Evolutionary conservation across 495 filamentous ascomycete genomes (phyloP), one percentile per base, ranked within the genome.

Genomic region (Daldinia bambusicola): DNA sequence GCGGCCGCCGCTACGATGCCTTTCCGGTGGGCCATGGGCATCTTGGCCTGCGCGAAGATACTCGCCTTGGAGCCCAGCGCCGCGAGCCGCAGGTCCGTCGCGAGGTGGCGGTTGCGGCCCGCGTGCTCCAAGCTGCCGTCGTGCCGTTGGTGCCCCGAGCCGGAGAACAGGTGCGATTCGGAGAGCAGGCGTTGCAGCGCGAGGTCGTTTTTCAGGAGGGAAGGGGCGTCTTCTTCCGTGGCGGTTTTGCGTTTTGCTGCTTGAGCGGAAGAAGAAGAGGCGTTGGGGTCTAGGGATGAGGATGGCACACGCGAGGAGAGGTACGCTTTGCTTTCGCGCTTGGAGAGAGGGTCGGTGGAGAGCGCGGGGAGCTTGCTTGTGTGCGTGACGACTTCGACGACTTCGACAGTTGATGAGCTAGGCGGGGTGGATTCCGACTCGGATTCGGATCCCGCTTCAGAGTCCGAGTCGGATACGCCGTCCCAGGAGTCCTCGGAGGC

Each of bases 141-240:
- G n/a, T 86, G 85, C 9, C n/a, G n/a, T n/a, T n/a, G n/a, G n/a
- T 82, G 82, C 6, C 83, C 75, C 2, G 88, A 84, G 14, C 53
- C 53, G 14, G 94, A 90, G 59, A 99, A 89, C 38, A 99, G 90
- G 80, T 98, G 95, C 1, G 95, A 98, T 83, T 99, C 95, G 64
- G 89, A 84, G 10, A 99, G 88, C 10, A 99, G 87, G 14, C 93
- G 88, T 74, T 98, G 94, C 18, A 99, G 86, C 9, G 91, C 94
- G 22, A 98, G 87, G 73, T 99, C 95, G 76, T 98, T 95, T 80
- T 95, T 95, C 2, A 98, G 82, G 67, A 84, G 78, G 16, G 83
- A 80, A 38, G 87, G 86, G 43, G 80, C 80, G 70, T 84, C 82
- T 68, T 85, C 84, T 38, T 85, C 80, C 4, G 74, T 81, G 2